These are phyloP conservation scores for Globisporangium spiculum DNA, from an alignment of 352 stramenopile genomes.

Conservation along the genomic window DNA sequence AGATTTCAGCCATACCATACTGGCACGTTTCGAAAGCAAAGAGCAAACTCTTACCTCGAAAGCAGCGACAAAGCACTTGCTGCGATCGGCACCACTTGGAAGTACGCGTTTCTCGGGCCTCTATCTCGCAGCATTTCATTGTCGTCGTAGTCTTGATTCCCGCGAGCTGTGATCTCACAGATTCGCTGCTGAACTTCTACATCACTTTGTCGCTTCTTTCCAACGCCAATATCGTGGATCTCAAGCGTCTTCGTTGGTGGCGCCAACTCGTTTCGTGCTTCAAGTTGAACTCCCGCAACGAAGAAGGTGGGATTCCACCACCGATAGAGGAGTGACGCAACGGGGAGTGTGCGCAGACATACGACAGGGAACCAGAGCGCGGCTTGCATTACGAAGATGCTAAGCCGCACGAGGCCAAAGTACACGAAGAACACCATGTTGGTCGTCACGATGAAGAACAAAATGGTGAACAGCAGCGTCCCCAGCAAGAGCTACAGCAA, in stretches of 20 bases:
- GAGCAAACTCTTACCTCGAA: constrained; percentile 1
- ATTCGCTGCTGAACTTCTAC: constrained; percentile 11
- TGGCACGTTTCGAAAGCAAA: neutral
- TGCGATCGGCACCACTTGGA: constrained; percentile 15
- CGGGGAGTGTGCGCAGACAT: constrained; percentile 38
- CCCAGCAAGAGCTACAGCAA: constrained; percentile 81
- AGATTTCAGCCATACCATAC: neutral
- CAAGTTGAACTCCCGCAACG: constrained; percentile 26
- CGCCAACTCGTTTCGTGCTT: constrained; percentile 15
- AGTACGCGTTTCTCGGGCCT: constrained; percentile 7
- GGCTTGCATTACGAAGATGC: constrained; percentile 33
- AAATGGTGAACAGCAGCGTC: constrained; percentile 91
- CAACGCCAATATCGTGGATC: constrained; percentile 8
- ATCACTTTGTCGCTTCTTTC: constrained; percentile 2
- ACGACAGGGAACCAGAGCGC: constrained; percentile 60
- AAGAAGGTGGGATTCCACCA: constrained; percentile 36
- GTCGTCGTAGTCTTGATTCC: neutral
- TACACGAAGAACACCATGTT: constrained; percentile 93
- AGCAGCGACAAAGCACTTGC: constrained; percentile 9
- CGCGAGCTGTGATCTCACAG: neutral
- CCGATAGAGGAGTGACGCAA: constrained; percentile 47
- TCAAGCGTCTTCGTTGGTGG: constrained; percentile 10
- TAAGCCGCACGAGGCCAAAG: constrained; percentile 78
- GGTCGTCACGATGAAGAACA: constrained; percentile 93
- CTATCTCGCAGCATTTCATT: neutral